Evolutionary conservation across 139 green algal species (phyloP).

Genomic region (Volvox reticuliferus): DNA sequence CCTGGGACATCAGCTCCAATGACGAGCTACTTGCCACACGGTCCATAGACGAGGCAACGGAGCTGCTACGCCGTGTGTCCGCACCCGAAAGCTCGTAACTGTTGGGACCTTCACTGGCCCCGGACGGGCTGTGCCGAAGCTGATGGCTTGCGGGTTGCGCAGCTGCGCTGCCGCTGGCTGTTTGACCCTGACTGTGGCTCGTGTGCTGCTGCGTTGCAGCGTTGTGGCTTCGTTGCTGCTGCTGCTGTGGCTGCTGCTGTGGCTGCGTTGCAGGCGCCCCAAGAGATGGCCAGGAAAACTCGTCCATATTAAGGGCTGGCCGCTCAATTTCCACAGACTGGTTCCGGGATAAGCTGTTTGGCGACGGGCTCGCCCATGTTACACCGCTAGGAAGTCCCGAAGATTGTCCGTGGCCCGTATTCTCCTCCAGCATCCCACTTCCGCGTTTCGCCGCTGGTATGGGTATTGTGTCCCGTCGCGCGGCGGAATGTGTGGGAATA

Average conservation of each 20-base stretch:
- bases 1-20: conserved; percentile 53
- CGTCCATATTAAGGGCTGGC: conserved; percentile 41
- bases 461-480: conserved; percentile 25
- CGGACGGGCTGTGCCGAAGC: conserved; percentile 19
- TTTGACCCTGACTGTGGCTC: conserved; percentile 38
- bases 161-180: not conserved
- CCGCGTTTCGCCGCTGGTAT: conserved; percentile 21
- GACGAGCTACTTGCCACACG: conserved; percentile 42
- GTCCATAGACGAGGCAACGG: conserved; percentile 46
- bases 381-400: conserved; percentile 49
- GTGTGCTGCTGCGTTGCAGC: not conserved
- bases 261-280: not conserved
- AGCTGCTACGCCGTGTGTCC: conserved; percentile 39
- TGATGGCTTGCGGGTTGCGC: conserved; percentile 15
- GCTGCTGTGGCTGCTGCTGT: not conserved
- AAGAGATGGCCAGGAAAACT: conserved; percentile 63
- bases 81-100: conserved; percentile 21
- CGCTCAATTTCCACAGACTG: conserved; percentile 49
- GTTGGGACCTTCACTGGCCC: conserved; percentile 10
- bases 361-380: conserved; percentile 45
- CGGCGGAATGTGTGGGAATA: not conserved
- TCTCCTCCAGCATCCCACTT: conserved; percentile 10
- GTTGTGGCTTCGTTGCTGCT: not conserved
- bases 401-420: not conserved
- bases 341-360: conserved; percentile 18